Conservation (phyloP, 1,139 yeast genomes). For the Yamadazyma dendronema region DNA sequence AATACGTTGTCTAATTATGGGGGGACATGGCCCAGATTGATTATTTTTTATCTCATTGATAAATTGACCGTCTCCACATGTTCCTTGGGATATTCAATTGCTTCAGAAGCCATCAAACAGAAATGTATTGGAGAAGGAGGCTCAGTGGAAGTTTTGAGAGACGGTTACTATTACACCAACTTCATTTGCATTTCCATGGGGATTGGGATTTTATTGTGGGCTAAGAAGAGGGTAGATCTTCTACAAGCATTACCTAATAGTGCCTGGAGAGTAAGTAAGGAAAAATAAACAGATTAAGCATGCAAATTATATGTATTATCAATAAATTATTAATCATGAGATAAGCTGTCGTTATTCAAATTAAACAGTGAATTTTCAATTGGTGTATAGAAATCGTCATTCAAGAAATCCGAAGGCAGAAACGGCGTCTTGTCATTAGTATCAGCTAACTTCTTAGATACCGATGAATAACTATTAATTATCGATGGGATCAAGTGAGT, state of each 20-base stretch:
- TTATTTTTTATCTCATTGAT: conserved; percentile 78
- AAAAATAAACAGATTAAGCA: conserved; percentile 6
- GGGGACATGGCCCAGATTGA: conserved; percentile 94
- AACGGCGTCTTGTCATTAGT: conserved; percentile 38
- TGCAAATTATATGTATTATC: not conserved
- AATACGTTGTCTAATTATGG: conserved; percentile 92
- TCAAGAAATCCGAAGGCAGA: conserved; percentile 43
- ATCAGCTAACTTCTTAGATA: conserved; percentile 35
- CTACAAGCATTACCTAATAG: conserved; percentile 63
- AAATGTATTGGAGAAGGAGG: conserved; percentile 59
- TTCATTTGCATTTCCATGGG: conserved; percentile 70
- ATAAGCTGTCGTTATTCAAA: conserved; percentile 5
- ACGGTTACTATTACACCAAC: conserved; percentile 85
- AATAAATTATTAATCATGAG: not conserved
- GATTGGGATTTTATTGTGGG: conserved; percentile 64
- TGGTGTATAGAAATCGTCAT: conserved; percentile 27
- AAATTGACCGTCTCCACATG: conserved; percentile 69
- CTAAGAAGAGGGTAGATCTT: conserved; percentile 53
- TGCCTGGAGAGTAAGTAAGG: conserved; percentile 60
- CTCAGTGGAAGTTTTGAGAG: conserved; percentile 50
- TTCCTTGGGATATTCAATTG: conserved; percentile 18
- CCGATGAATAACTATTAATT: conserved; percentile 40
- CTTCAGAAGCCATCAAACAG: conserved; percentile 37
- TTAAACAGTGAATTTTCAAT: conserved; percentile 16
- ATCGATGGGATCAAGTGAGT: conserved; percentile 44